phyloP scores from a whole-genome alignment of 2,329 filamentous ascomycete genomes.

The Aspergillus jensenii region DNA sequence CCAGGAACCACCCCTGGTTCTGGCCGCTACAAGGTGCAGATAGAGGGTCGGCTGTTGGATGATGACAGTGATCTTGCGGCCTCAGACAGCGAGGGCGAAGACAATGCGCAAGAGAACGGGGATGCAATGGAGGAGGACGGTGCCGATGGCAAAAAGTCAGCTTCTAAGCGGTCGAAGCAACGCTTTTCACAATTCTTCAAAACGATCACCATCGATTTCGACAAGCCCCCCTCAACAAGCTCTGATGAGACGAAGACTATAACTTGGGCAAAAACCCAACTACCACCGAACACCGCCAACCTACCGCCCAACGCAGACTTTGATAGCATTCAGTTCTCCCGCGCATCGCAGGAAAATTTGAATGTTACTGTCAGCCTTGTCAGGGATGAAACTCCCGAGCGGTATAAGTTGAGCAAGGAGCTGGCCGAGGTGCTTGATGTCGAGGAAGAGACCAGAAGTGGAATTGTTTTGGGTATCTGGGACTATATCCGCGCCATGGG shows the following conservation, averaged over 20 bases:
- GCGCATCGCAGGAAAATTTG: conserved; percentile 86
- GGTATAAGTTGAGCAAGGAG: conserved; percentile 74
- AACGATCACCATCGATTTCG: conserved; percentile 53
- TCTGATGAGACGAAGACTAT: conserved; percentile 52
- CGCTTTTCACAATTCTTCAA: conserved; percentile 54
- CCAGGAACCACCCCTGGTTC: conserved; percentile 35
- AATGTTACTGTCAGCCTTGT: conserved; percentile 87
- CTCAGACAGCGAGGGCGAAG: conserved; percentile 49
- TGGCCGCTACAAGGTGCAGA: conserved; percentile 75
- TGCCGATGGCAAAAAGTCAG: conserved; percentile 32
- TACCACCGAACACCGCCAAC: conserved; percentile 50
- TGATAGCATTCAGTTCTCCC: conserved; percentile 87
- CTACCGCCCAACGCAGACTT: conserved; percentile 73
- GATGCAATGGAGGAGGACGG: conserved; percentile 64
- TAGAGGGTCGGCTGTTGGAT: conserved; percentile 81
- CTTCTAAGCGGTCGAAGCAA: conserved; percentile 34
- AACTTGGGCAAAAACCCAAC: conserved; percentile 82
- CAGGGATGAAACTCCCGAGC: conserved; percentile 81
- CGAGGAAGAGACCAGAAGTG: conserved; percentile 80
- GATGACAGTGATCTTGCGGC: conserved; percentile 59
- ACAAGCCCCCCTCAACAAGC: conserved; percentile 41
- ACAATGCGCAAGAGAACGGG: conserved; percentile 38
- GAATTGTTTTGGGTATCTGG: conserved; percentile 89
- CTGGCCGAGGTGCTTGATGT: conserved; percentile 84
- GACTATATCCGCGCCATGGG: conserved; percentile 87